These are phyloP conservation scores for Vitis hybrid DNA, from an alignment of 177 flowering plant genomes.

Conservation along the genomic window DNA sequence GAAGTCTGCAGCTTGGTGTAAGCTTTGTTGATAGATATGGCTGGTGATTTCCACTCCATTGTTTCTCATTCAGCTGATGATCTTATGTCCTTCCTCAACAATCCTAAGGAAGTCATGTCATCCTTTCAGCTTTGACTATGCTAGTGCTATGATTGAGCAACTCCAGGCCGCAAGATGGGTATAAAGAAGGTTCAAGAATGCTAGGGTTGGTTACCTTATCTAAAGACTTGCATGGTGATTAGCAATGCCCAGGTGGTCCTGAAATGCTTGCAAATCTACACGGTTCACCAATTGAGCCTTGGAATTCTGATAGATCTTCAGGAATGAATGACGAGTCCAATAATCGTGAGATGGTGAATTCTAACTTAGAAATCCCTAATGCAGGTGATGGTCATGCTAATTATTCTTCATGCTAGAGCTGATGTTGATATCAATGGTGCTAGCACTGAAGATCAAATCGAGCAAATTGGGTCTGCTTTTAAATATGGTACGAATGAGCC, in stretches of 20 bases:
- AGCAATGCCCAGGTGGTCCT: slow-evolving; percentile 19
- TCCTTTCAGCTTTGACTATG: no score
- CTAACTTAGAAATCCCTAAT: slow-evolving; percentile 41
- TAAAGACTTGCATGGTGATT: slow-evolving; percentile 18
- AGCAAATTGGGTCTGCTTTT: slow-evolving; percentile 26
- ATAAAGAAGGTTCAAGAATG: no score
- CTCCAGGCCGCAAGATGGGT: no score
- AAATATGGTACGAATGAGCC: slow-evolving; percentile 39
- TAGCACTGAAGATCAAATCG: slow-evolving; percentile 42
- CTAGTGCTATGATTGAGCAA: no score
- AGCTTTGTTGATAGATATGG: no score
- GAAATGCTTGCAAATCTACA: slow-evolving; percentile 17
- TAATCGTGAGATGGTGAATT: slow-evolving; percentile 13
- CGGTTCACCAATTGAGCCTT: slow-evolving; percentile 28
- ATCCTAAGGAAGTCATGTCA: no score
- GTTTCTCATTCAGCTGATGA: no score
- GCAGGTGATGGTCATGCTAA: slow-evolving; percentile 32
- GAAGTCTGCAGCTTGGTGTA: no score
- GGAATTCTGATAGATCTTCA: slow-evolving; percentile 29
- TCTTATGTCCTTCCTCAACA: no score
- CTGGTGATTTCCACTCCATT: no score
- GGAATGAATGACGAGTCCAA: slow-evolving; percentile 36
- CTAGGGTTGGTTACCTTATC: slow-evolving; percentile 22
- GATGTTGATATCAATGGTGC: slow-evolving; percentile 69
- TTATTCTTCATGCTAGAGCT: slow-evolving; percentile 29